Evolutionary conservation across 805 yeast genomes (phyloP).

Genomic region (Ogataea siamensis): DNA sequence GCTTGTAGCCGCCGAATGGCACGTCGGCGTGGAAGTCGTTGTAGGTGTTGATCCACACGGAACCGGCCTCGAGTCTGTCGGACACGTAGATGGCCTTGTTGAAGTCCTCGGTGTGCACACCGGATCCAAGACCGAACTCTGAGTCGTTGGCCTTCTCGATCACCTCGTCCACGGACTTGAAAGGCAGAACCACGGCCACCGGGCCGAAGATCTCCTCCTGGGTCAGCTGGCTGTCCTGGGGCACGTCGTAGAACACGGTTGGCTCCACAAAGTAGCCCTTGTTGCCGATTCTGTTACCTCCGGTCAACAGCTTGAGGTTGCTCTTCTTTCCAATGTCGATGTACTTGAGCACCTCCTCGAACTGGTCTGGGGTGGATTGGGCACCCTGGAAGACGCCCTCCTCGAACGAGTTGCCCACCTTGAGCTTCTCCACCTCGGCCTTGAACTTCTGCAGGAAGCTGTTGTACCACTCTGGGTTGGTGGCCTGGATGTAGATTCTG

Average conservation of each 20-base stretch:
- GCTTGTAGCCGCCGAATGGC: conserved; percentile 71
- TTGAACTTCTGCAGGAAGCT: conserved; percentile 58
- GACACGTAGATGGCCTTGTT: conserved; percentile 68
- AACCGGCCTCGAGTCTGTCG: conserved; percentile 69
- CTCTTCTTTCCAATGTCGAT: conserved; percentile 63
- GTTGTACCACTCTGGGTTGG: conserved; percentile 59
- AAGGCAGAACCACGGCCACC: conserved; percentile 72
- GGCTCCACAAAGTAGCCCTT: conserved; percentile 77
- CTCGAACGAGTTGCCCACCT: conserved; percentile 80
- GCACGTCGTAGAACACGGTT: conserved; percentile 82
- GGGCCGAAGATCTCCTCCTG: conserved; percentile 94
- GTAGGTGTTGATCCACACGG: conserved; percentile 78
- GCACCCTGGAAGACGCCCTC: conserved; percentile 71
- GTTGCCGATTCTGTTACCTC: conserved; percentile 73
- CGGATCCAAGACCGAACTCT: conserved; percentile 84
- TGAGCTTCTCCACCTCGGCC: conserved; percentile 45
- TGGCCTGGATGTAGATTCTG: conserved; percentile 70
- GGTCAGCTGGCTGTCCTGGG: conserved; percentile 69
- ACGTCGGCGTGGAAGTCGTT: conserved; percentile 64
- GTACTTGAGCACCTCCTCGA: conserved; percentile 61
- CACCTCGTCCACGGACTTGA: conserved; percentile 71
- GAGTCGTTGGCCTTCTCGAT: conserved; percentile 72
- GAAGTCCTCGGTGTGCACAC: conserved; percentile 71
- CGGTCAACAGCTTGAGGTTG: conserved; percentile 71
- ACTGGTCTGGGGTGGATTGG: conserved; percentile 66